Evolutionary conservation across 805 yeast species (phyloP).

Genomic region (Pichia membranifaciens): DNA sequence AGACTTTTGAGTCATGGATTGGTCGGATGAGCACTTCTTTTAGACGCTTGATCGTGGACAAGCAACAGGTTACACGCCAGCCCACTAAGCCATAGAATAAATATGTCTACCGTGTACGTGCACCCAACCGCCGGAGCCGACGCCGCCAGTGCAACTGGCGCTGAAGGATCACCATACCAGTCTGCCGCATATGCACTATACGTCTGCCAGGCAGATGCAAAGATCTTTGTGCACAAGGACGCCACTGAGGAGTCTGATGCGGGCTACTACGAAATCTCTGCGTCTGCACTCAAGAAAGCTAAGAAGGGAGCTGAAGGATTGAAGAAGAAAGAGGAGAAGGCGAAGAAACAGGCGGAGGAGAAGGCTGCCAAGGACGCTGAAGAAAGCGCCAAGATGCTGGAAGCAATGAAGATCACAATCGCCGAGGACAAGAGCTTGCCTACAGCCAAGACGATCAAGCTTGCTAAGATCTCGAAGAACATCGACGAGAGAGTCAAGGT

Average conservation of each 20-base stretch:
- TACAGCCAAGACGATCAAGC: conserved; percentile 59
- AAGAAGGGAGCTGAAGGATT: conserved; percentile 92
- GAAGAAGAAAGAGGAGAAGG: conserved; percentile 72
- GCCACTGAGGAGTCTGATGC: conserved; percentile 41
- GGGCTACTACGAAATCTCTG: conserved; percentile 69
- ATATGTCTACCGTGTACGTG: conserved; percentile 35
- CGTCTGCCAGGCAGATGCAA: conserved; percentile 37
- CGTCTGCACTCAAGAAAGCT: conserved; percentile 92
- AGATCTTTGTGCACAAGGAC: conserved; percentile 55
- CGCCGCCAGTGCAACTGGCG: conserved; percentile 50
- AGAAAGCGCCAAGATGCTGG: conserved; percentile 70
- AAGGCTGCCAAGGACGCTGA: conserved; percentile 54
- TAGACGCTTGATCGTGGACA: too few species aligned
- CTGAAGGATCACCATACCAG: conserved; percentile 66
- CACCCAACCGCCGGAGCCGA: conserved; percentile 72
- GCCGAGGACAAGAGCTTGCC: conserved; percentile 72
- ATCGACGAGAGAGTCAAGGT: conserved; percentile 68
- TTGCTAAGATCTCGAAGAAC: conserved; percentile 45
- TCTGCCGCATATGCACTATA: conserved; percentile 79
- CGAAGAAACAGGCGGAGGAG: conserved; percentile 49
- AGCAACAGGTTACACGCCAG: too few species aligned
- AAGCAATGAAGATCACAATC: conserved; percentile 71
- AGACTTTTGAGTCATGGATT: too few species aligned
- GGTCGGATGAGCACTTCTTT: too few species aligned
- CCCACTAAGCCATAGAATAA: too few species aligned